Percentiles rank a stretch among this genome's conserved stretches.
These are phyloP conservation scores for Marasmius sp. DNA, from an alignment of 1,284 basidiomycete genomes.

Conservation along the genomic window DNA sequence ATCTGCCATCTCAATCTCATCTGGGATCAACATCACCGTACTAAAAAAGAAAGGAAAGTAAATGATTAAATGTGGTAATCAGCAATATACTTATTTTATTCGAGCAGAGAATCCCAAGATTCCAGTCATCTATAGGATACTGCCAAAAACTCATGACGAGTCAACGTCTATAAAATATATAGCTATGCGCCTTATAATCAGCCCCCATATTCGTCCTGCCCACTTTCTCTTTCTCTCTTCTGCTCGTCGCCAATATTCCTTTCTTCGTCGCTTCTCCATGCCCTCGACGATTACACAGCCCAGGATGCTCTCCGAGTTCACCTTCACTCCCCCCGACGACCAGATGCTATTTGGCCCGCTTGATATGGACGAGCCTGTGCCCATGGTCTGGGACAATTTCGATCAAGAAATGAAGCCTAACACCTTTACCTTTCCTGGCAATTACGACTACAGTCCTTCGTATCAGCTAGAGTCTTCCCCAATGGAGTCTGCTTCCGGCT, in stretches of 20 bases:
- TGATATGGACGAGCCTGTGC: conserved; percentile 59
- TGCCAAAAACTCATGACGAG: not conserved
- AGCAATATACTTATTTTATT: not conserved
- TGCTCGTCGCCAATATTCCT: conserved; percentile 11
- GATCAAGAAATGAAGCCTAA: conserved; percentile 33
- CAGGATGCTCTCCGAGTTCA: conserved; percentile 27
- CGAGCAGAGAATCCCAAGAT: not conserved
- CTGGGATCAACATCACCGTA: not conserved
- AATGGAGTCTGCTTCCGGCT: conserved; percentile 30
- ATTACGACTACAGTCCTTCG: conserved; percentile 28
- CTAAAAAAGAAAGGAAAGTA: not conserved
- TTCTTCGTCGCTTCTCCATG: conserved; percentile 40
- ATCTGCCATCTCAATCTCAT: not conserved
- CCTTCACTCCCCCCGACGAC: conserved; percentile 44
- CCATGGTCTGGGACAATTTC: conserved; percentile 46
- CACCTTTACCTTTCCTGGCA: conserved; percentile 24
- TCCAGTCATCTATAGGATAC: not conserved
- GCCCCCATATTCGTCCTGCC: conserved; percentile 1
- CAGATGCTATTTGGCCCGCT: conserved; percentile 63
- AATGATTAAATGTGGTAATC: not conserved
- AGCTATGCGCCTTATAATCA: not conserved
- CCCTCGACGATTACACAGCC: conserved; percentile 36
- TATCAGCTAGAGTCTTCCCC: not conserved
- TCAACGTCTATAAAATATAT: not conserved
- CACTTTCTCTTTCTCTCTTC: conserved; percentile 21